Evolutionary conservation across 2,329 filamentous ascomycete species (phyloP), one percentile per base, ranked within the genome.

Genomic region (Corniculantispora saksenae): DNA sequence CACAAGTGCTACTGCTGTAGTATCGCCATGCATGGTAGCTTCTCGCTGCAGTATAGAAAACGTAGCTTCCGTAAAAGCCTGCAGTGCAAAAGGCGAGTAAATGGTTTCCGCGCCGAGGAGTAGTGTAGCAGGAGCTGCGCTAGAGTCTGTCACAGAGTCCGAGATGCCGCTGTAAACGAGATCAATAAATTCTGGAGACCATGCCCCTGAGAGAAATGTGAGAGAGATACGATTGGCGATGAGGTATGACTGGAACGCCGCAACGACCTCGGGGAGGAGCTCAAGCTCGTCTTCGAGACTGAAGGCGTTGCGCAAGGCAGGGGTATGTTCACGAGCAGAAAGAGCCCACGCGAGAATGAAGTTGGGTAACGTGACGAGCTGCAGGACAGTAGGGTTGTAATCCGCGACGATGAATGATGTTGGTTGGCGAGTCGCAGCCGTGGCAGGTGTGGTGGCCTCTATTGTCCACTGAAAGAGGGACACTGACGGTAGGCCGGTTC

Each of bases 81-180:
- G 79, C 25, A 93, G 83, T 0, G 90, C 89, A 65, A 88, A 87
- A 0, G 91, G 91, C 2, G 89, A 92, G 77, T 95, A 95, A 53
- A 95, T 94, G 0, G 92, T 95, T 77, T 95, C 92, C 1, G 91
- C 90, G 0, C 89, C 92, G 1, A 95, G 78, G 6, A 94, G 79
- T 2, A 91, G 76, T 17, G 82, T 84, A 50, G 64, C 58, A 7
- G 70, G 23, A 1, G 69, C 50, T 8, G 60, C 50, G 35, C 13
- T 12, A 2, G 50, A 45, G 60, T 45, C 13, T 47, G 60, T 38
- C 13, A 45, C 43, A 23, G 64, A 48, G 10, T 66, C 63, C 1
- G 64, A 56, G 7, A 69, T 66, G 47, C 71, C 57, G 35, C 70
- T 68, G 70, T 83, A 83, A 9, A 93, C 76, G 1, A 92, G 77